Evolutionary conservation across 306 rosid species (phyloP).

Genomic region (Vachellia pachyceras): DNA sequence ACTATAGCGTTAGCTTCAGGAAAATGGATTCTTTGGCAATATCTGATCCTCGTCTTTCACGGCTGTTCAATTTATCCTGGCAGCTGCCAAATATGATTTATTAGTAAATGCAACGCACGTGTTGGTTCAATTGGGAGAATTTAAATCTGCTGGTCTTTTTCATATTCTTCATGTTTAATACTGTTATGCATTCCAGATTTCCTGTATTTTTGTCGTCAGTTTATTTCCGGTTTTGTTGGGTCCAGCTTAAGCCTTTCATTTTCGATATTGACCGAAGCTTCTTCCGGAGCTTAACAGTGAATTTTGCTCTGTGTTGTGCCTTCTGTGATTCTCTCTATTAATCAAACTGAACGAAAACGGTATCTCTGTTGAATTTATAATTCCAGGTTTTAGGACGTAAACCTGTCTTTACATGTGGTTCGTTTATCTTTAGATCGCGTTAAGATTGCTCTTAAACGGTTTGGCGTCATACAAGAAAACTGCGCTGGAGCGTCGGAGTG

Average conservation of each 20-base stretch:
- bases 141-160: neutral
- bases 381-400: neutral
- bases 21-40: conserved; percentile 3
- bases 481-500: conserved; percentile 22
- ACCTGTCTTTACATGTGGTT: neutral
- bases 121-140: conserved; percentile 39
- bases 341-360: neutral
- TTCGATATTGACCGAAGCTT: conserved; percentile 27
- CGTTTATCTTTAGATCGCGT: conserved; percentile 13
- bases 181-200: neutral
- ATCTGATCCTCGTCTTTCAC: conserved; percentile 17
- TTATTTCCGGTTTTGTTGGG: conserved; percentile 31
- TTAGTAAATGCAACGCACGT: conserved; percentile 21
- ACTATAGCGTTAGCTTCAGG: neutral
- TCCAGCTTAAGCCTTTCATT: conserved; percentile 9
- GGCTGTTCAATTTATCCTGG: neutral
- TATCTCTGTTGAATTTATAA: conserved; percentile 11
- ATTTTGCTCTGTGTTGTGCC: neutral
- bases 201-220: conserved; percentile 12
- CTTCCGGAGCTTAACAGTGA: conserved; percentile 29
- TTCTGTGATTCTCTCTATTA: conserved; percentile 14
- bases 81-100: conserved; percentile 25
- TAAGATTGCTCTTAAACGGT: conserved; percentile 6
- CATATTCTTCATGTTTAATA: conserved; percentile 5
- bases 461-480: conserved; percentile 14